Evolutionary conservation across 2,329 filamentous ascomycete genomes (phyloP).

Genomic region (Tolypocladium endophyticum): DNA sequence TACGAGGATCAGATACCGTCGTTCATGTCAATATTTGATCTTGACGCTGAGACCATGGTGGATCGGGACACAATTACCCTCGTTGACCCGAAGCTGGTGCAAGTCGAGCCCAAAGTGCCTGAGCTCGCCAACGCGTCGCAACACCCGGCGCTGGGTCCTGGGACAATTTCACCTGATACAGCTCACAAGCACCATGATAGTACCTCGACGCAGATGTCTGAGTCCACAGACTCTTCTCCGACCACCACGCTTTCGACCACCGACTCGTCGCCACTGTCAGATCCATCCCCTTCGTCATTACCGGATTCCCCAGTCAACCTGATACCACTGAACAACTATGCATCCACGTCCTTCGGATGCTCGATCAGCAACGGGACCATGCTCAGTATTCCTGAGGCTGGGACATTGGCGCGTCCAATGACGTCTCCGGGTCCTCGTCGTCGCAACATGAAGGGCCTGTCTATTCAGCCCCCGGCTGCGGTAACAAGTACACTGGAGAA

Average conservation of each 20-base stretch:
- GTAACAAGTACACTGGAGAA: conserved; percentile 34
- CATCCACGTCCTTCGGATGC: conserved; percentile 45
- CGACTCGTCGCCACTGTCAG: conserved; percentile 81
- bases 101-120: conserved; percentile 30
- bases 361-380: conserved; percentile 21
- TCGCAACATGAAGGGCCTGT: conserved; percentile 78
- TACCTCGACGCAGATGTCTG: conserved; percentile 67
- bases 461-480: conserved; percentile 55
- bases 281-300: conserved; percentile 83
- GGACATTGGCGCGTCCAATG: conserved; percentile 44
- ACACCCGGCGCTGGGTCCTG: conserved; percentile 26
- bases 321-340: conserved; percentile 59
- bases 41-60: conserved; percentile 46
- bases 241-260: conserved; percentile 90
- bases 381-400: conserved; percentile 32
- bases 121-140: conserved; percentile 24
- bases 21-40: conserved; percentile 66
- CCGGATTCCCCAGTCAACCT: conserved; percentile 79
- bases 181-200: conserved; percentile 65
- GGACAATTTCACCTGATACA: conserved; percentile 31
- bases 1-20: conserved; percentile 64
- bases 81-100: conserved; percentile 42
- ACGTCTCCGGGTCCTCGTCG: conserved; percentile 61
- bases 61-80: conserved; percentile 43
- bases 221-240: conserved; percentile 87